These are phyloP conservation scores for Pichia sp. DNA, from an alignment of 1,139 yeast species.

Conservation along the genomic window DNA sequence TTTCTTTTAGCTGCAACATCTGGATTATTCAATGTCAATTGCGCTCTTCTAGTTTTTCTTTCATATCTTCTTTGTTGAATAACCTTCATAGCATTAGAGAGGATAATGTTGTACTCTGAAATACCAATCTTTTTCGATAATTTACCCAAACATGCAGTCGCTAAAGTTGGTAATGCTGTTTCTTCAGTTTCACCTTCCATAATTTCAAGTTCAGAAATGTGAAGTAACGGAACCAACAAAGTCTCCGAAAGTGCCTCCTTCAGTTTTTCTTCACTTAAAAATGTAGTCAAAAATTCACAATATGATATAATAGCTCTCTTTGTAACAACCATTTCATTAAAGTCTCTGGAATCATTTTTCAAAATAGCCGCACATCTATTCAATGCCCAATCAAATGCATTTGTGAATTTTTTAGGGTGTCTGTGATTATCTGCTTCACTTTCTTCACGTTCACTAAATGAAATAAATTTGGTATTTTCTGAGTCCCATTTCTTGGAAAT, in stretches of 20 bases:
- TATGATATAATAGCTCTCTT: slow-evolving; percentile 61
- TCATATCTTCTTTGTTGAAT: slow-evolving; percentile 64
- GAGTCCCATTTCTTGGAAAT: slow-evolving; percentile 60
- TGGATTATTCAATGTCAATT: slow-evolving; percentile 73
- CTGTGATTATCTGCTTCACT: slow-evolving; percentile 25
- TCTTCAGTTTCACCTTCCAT: slow-evolving; percentile 38
- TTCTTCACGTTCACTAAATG: slow-evolving; percentile 20
- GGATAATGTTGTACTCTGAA: slow-evolving; percentile 59
- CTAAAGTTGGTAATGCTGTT: slow-evolving; percentile 44
- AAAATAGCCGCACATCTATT: slow-evolving; percentile 54
- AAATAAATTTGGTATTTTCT: slow-evolving; percentile 35
- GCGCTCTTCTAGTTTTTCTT: slow-evolving; percentile 69
- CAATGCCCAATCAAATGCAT: slow-evolving; percentile 59
- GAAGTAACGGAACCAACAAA: slow-evolving; percentile 55
- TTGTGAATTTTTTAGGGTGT: slow-evolving; percentile 25
- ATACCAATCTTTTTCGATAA: slow-evolving; percentile 68
- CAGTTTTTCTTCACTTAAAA: slow-evolving; percentile 38
- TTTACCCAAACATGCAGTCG: slow-evolving; percentile 64
- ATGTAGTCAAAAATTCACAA: slow-evolving; percentile 37
- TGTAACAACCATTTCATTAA: slow-evolving; percentile 46
- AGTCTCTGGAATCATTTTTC: slow-evolving; percentile 53
- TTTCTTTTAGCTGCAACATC: slow-evolving; percentile 73
- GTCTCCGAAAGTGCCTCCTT: slow-evolving; percentile 28
- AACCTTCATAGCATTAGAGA: slow-evolving; percentile 54
- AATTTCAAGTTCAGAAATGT: slow-evolving; percentile 42